phyloP scores from a whole-genome alignment of 805 yeast genomes.

The Zygosaccharomyces siamensis region DNA sequence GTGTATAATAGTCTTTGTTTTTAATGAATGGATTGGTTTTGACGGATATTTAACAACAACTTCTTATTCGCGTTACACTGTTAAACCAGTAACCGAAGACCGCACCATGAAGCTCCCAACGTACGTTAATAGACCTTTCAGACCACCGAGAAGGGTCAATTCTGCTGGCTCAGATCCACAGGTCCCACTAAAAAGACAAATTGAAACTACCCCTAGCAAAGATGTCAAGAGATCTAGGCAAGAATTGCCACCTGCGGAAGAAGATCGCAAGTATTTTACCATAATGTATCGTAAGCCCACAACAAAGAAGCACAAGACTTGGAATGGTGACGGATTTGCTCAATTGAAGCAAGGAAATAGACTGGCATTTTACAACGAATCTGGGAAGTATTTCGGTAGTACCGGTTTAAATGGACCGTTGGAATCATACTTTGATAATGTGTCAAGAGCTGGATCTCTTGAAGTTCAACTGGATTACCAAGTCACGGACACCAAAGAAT shows the following conservation, averaged over 20 bases:
- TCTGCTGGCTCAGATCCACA: not conserved
- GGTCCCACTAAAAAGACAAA: not conserved
- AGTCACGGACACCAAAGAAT: slow-evolving; percentile 27
- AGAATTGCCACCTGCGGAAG: not conserved
- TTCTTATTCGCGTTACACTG: not conserved
- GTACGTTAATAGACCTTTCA: slow-evolving; percentile 46
- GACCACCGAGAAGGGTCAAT: slow-evolving; percentile 40
- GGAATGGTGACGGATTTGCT: slow-evolving; percentile 89
- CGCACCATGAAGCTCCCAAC: slow-evolving; percentile 24
- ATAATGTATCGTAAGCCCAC: slow-evolving; percentile 70
- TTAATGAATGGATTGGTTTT: not conserved
- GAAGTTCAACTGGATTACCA: slow-evolving; percentile 62
- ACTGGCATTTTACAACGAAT: slow-evolving; percentile 26
- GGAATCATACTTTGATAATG: slow-evolving; percentile 34
- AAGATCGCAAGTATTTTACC: slow-evolving; percentile 17
- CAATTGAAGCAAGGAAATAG: slow-evolving; percentile 27
- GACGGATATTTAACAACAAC: not conserved
- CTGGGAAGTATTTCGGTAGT: slow-evolving; percentile 32
- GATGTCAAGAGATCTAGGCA: slow-evolving; percentile 6
- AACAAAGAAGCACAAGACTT: slow-evolving; percentile 75
- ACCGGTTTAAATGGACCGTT: slow-evolving; percentile 14
- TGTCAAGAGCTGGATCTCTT: slow-evolving; percentile 48
- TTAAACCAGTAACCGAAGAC: not conserved
- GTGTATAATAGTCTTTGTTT: not conserved
- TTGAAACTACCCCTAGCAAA: not conserved